Conservation (phyloP, 2,329 filamentous ascomycete genomes). For the Cladosporium phlei region DNA sequence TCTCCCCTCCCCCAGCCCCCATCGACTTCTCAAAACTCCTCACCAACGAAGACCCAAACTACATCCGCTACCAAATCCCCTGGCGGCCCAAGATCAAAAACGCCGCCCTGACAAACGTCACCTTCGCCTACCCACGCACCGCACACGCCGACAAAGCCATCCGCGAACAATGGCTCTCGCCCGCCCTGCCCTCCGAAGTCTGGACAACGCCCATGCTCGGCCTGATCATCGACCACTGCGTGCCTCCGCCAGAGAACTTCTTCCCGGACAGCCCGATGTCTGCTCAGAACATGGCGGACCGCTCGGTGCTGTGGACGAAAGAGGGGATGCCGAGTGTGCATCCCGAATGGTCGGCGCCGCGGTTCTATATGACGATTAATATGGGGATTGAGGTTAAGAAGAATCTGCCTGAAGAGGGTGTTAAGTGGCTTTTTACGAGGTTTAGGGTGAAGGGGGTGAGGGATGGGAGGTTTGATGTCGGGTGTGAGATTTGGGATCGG, state of each 20-base stretch:
- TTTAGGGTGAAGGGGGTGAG: conserved; percentile 18
- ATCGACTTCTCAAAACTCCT: conserved; percentile 15
- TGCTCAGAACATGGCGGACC: conserved; percentile 4
- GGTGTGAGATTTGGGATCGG: conserved; percentile 21
- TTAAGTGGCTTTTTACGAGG: conserved; percentile 19
- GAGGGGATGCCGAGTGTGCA: conserved; percentile 11
- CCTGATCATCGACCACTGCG: conserved; percentile 16
- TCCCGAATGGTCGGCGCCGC: conserved; percentile 15
- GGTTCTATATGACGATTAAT: conserved; percentile 19
- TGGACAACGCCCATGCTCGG: conserved; percentile 18
- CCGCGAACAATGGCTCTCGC: conserved; percentile 16
- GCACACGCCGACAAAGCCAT: conserved; percentile 7
- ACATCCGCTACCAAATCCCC: conserved; percentile 18
- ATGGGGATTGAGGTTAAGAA: conserved; percentile 21
- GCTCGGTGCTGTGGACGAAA: neutral
- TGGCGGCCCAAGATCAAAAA: conserved; percentile 13
- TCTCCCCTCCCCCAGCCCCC: conserved; percentile 11
- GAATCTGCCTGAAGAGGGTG: conserved; percentile 18
- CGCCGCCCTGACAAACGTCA: conserved; percentile 16
- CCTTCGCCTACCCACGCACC: conserved; percentile 16
- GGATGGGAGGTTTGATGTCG: conserved; percentile 21
- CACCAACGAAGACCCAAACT: conserved; percentile 15
- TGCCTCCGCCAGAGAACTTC: conserved; percentile 18
- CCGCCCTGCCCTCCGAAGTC: conserved; percentile 13
- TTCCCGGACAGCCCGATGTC: conserved; percentile 15